These are phyloP conservation scores for Beauveria caledonica DNA, from an alignment of 2,329 filamentous ascomycete genomes.

Conservation along the genomic window DNA sequence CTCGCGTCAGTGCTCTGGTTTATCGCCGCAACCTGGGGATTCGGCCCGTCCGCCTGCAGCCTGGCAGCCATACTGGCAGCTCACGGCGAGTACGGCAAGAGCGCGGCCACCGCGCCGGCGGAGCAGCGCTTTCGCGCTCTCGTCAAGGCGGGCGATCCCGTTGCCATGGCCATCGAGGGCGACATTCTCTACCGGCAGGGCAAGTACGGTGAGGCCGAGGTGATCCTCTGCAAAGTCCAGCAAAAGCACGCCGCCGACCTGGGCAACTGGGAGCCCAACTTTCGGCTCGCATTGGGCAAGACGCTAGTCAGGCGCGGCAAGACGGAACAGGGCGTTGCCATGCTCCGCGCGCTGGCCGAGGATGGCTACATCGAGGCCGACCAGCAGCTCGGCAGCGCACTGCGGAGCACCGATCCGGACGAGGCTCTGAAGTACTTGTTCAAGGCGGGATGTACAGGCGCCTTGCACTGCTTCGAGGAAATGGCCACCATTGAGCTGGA, in stretches of 20 bases:
- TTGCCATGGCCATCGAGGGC: slow-evolving; percentile 29
- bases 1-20: slow-evolving; percentile 22
- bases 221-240: not conserved
- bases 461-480: slow-evolving; percentile 19
- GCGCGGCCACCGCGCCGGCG: slow-evolving; percentile 13
- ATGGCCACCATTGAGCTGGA: slow-evolving; percentile 24
- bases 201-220: slow-evolving; percentile 18
- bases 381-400: slow-evolving; percentile 20
- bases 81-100: slow-evolving; percentile 16
- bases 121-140: slow-evolving; percentile 25
- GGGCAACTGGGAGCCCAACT: slow-evolving; percentile 8
- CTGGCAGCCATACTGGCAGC: slow-evolving; percentile 18
- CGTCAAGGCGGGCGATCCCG: slow-evolving; percentile 23
- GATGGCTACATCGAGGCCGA: slow-evolving; percentile 19
- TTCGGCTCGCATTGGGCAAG: not conserved
- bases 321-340: slow-evolving; percentile 17
- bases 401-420: slow-evolving; percentile 17
- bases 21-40: slow-evolving; percentile 24
- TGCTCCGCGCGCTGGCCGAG: slow-evolving; percentile 18
- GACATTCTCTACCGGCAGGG: slow-evolving; percentile 19
- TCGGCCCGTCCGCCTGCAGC: slow-evolving; percentile 24
- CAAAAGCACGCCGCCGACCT: not conserved
- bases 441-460: slow-evolving; percentile 19
- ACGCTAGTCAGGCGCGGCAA: slow-evolving; percentile 11
- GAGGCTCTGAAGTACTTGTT: slow-evolving; percentile 20